phyloP scores from a whole-genome alignment of 192 early-diverging fungal species.

The Cladochytrium replicatum region DNA sequence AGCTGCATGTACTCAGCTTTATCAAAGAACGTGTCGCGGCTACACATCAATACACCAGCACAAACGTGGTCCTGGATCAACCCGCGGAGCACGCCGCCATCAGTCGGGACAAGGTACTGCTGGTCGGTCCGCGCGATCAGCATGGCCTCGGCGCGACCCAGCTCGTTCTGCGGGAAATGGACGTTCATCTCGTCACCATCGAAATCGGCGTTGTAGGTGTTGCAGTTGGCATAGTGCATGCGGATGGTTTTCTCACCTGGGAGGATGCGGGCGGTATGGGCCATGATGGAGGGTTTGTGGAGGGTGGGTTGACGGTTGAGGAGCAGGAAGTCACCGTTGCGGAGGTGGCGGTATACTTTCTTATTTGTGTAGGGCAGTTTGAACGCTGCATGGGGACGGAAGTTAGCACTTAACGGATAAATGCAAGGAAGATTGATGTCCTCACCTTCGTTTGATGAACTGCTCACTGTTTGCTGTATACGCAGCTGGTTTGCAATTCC shows the following conservation, averaged over 20 bases:
- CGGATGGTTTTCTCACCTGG: slow-evolving; percentile 97
- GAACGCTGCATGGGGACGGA: slow-evolving; percentile 1
- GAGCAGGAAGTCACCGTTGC: slow-evolving; percentile 93
- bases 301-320: slow-evolving; percentile 98
- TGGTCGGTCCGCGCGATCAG: slow-evolving; percentile 89
- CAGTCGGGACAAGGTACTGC: slow-evolving; percentile 95
- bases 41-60: slow-evolving; percentile 89
- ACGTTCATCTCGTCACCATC: slow-evolving; percentile 99
- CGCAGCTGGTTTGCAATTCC: slow-evolving; percentile 91
- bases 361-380: slow-evolving; percentile 73
- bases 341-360: slow-evolving; percentile 92
- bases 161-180: slow-evolving; percentile 98
- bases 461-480: slow-evolving; percentile 36
- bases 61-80: slow-evolving; percentile 98
- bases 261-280: slow-evolving; percentile 88
- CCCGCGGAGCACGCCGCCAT: slow-evolving; percentile 93
- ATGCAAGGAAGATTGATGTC: slow-evolving; percentile 11
- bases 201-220: slow-evolving; percentile 88
- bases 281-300: slow-evolving; percentile 99
- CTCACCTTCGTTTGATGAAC: slow-evolving; percentile 25
- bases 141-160: slow-evolving; percentile 90
- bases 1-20: slow-evolving; percentile 90
- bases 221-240: slow-evolving; percentile 93
- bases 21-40: slow-evolving; percentile 77
- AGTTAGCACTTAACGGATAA: background rate